phyloP scores from a whole-genome alignment of 306 rosid genomes.

The Castanea crenata region DNA sequence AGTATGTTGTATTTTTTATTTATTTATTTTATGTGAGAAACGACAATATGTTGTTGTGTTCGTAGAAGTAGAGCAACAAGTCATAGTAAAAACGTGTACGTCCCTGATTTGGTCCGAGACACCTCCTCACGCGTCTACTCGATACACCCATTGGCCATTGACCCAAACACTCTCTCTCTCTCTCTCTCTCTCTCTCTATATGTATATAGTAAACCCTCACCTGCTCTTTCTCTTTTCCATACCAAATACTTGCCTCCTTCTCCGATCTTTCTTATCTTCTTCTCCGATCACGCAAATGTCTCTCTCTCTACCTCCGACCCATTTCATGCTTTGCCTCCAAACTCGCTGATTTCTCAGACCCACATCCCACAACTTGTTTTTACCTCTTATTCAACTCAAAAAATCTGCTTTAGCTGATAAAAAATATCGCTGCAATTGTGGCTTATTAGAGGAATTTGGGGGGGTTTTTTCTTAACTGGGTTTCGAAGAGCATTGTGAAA shows the following conservation, averaged over 20 bases:
- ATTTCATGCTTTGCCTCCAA: not conserved
- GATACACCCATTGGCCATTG: not conserved
- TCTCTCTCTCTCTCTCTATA: not conserved
- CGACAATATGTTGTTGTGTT: too few relatives aligned
- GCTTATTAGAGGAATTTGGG: not conserved
- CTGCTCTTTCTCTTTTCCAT: not conserved
- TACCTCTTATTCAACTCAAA: not conserved
- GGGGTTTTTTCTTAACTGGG: constrained; percentile 31
- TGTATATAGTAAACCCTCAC: not conserved
- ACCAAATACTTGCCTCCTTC: not conserved
- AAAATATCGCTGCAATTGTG: not conserved
- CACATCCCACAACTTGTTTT: not conserved
- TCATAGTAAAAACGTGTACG: constrained; percentile 32
- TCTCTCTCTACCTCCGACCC: not conserved
- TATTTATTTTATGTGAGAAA: too few relatives aligned
- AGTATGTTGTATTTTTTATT: too few relatives aligned
- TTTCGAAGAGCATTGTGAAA: constrained; percentile 74
- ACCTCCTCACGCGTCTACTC: not conserved
- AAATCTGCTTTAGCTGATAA: too few relatives aligned
- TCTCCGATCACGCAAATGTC: not conserved
- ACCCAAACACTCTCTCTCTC: not conserved
- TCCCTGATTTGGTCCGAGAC: constrained; percentile 3
- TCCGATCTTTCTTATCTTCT: not conserved
- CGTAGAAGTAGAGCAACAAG: too few relatives aligned
- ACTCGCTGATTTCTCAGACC: not conserved